Evolutionary conservation across 1,284 basidiomycete species (phyloP), one percentile per base, ranked within the genome.

Genomic region (Austroboletus niveus): DNA sequence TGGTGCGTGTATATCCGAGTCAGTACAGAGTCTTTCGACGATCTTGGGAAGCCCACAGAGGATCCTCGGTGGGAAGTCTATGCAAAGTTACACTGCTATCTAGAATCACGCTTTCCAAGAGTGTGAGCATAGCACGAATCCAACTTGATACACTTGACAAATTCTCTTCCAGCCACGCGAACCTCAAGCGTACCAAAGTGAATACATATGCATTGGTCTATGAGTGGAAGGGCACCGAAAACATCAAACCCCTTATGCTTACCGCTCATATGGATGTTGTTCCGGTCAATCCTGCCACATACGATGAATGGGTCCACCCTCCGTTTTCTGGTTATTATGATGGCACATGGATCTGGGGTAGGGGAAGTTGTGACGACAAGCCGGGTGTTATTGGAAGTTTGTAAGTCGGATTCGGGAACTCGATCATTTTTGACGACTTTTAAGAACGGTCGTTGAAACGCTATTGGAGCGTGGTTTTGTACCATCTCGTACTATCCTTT

Each of bases 341-440:
- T 42, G 75, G 76, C 57, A 51, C 66, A 51, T 73, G 65, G 57
- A 72, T 87, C 44, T 87, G 83, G 83, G 85, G 84, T 1, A 72
- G 85, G 53, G 86, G 85, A 9, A 76, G 73, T 52, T 72, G 69
- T 17, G 85, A 87, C 56, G 83, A 86, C 68, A 87, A 87, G 64
- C 75, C 78, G 24, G 79, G 79, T 3, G 62, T 83, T 42, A 81
- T 87, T 54, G 79, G 78, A 30, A 74, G 75, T 39, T 59, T 87
- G 81, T 81, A 54, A 54, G 75, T 66, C 7, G 20, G 7, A 12
- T 42, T 9, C 12, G 8, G 4, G n/a, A 15, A 8, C 15, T 8
- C 39, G 36, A 31, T 38, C 46, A 44, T n/a, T 27, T 48, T 57
- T 15, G 22, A 8, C 32, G 24, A 8, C n/a, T 30, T n/a, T 22